phyloP scores from a whole-genome alignment of 768 basidiomycete species.

The Trametes cinnabarina region DNA sequence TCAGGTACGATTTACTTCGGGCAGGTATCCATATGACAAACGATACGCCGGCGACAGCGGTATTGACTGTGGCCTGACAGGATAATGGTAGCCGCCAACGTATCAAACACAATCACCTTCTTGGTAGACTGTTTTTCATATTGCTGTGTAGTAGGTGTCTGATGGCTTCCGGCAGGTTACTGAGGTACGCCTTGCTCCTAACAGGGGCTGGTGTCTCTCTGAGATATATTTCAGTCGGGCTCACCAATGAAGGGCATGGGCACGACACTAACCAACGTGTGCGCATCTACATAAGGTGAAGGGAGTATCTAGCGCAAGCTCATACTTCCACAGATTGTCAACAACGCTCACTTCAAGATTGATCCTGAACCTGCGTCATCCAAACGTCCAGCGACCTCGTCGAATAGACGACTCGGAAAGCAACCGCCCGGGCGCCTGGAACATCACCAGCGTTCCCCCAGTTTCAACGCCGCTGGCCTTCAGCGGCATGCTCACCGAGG shows the following conservation, averaged over 20 bases:
- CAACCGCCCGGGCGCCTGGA: neutral
- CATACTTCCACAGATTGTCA: conserved; percentile 2
- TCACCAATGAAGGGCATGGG: conserved; percentile 13
- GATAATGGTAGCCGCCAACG: conserved; percentile 10
- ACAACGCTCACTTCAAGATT: conserved; percentile 15
- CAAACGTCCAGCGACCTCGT: conserved; percentile 2
- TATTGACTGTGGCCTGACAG: neutral
- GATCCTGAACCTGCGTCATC: conserved; percentile 19
- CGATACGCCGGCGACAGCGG: neutral
- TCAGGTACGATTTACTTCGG: conserved; percentile 19
- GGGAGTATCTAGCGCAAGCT: too few relatives aligned
- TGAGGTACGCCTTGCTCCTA: neutral
- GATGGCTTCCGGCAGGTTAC: neutral
- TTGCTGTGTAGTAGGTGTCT: neutral
- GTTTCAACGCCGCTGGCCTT: neutral
- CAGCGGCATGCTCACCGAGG: neutral
- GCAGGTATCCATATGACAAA: neutral
- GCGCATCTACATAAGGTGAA: neutral
- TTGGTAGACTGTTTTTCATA: conserved; percentile 1
- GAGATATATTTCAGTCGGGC: neutral
- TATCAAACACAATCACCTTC: conserved; percentile 19
- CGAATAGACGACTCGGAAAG: neutral
- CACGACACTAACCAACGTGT: conserved; percentile 20
- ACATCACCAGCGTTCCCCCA: conserved; percentile 1
- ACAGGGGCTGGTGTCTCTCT: neutral